Base-by-base conservation (phyloP, 371 early-diverging fungal genomes). In the Lichtheimia hyalospora region DNA sequence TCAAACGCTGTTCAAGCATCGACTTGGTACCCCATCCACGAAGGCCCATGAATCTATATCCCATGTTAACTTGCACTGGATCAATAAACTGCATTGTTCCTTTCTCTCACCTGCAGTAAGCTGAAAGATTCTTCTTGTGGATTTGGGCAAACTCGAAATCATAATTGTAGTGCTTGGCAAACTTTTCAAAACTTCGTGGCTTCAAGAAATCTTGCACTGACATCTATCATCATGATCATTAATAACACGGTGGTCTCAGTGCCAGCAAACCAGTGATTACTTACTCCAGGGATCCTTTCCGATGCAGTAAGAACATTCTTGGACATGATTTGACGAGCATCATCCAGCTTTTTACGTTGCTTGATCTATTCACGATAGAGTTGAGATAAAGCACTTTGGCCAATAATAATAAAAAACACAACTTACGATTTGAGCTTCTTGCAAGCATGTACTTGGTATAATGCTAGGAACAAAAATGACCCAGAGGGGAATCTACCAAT, bases 371-470 rank as follows among this genome's bases (percentile, higher is more conserved):
- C 14, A 40, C 34, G n/a, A 34, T 7, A 7, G 0, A 24, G 24
- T 46, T n/a, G 16, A 44, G 13, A 43, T 1, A 43, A 16, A 44
- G 7, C 6, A 39, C n/a, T 3, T 23, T 25, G 25, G 1, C 7
- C 14, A 40, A 2, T 8, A 13, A 27, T 46, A 18, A 46, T 8
- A 46, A 21, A 5, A 14, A n/a, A 3, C 13, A 14, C 8, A 34
- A 34, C 62, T 60, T 84, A 87, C 88, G 68, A 84, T 48, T 70
- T 88, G 88, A 8, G 62, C 58, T 2, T 77, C 75, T 18, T 79
- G 82, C 14, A 88, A 60, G 63, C 86, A 85, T 8, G 88, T 88
- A 40, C 84, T 78, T 28, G 88, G 88, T 20, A 88, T 73, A 66
- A 85, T 70, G 23, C 77, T 75, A 28, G 88, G 88, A 5, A 73